A percentile compares a stretch with the other conserved stretches of the same genome.
phyloP scores from a whole-genome alignment of 2,329 filamentous ascomycete species.

The Ophiostoma tasmaniense region DNA sequence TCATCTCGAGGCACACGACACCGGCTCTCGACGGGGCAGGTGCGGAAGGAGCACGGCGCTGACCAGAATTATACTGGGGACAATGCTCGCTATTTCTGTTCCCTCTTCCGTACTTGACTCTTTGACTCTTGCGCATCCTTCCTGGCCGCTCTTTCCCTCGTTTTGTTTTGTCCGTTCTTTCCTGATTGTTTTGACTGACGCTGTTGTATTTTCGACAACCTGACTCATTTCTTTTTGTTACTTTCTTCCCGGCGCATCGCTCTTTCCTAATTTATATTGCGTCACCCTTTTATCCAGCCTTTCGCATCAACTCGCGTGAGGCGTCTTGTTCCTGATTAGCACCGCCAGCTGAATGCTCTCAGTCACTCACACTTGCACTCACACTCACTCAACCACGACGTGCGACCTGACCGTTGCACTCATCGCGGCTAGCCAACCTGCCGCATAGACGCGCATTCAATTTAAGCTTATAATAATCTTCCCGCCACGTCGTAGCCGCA shows the following conservation, averaged over 20 bases:
- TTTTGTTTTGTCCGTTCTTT: not conserved
- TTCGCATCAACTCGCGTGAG: not conserved
- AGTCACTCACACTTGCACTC: not conserved
- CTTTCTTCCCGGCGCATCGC: not conserved
- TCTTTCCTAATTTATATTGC: not conserved
- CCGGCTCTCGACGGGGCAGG: slow-evolving; percentile 10
- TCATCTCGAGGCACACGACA: too few relatives aligned
- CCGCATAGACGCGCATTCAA: not conserved
- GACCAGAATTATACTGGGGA: slow-evolving; percentile 10
- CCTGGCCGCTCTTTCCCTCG: slow-evolving; percentile 10
- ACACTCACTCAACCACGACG: not conserved
- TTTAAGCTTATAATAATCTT: not conserved
- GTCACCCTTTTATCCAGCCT: not conserved
- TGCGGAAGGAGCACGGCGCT: slow-evolving; percentile 11
- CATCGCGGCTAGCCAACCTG: not conserved
- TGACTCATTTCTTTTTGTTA: not conserved
- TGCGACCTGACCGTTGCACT: not conserved
- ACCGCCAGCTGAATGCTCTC: not conserved
- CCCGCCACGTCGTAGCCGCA: slow-evolving; percentile 7
- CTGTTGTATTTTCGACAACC: not conserved
- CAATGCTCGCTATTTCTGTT: not conserved
- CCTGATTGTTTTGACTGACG: not conserved
- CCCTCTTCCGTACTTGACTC: not conserved
- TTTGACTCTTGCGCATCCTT: not conserved
- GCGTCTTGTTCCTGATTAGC: not conserved